Evolutionary conservation across 2,329 filamentous ascomycete genomes (phyloP).

Genomic region (Calonectria pseudoreteaudii): DNA sequence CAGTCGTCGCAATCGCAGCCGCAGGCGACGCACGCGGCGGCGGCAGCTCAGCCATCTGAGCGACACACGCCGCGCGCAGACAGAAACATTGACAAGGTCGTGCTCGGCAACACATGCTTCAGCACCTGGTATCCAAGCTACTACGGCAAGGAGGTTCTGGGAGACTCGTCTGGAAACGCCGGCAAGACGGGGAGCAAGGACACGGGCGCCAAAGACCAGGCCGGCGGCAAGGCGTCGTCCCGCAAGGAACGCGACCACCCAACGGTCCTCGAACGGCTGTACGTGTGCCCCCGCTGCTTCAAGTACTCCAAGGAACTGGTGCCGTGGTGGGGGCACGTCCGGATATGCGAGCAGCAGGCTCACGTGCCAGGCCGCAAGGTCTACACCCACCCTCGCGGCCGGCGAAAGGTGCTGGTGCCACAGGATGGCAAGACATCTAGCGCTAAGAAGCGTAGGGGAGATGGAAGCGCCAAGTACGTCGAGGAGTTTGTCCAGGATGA

Average conservation of each 20-base stretch:
- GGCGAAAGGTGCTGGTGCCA: constrained; percentile 53
- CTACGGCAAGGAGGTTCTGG: constrained; percentile 79
- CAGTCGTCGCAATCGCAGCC: not conserved
- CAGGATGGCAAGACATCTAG: constrained; percentile 47
- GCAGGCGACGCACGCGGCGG: not conserved
- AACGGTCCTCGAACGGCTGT: constrained; percentile 74
- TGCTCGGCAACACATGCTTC: constrained; percentile 86
- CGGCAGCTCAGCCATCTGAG: constrained; percentile 37
- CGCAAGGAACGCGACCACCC: constrained; percentile 50
- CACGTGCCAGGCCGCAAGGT: constrained; percentile 76
- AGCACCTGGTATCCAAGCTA: constrained; percentile 94
- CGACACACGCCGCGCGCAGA: constrained; percentile 60
- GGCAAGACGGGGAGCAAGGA: constrained; percentile 46
- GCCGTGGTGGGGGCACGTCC: constrained; percentile 69
- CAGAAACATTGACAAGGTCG: constrained; percentile 87
- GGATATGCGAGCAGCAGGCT: constrained; percentile 64
- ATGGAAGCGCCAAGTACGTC: constrained; percentile 51
- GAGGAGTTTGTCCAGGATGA: constrained; percentile 66
- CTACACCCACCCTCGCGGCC: constrained; percentile 71
- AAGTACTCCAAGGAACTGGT: constrained; percentile 81
- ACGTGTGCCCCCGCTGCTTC: constrained; percentile 94
- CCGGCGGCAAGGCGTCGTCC: constrained; percentile 42
- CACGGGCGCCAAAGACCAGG: constrained; percentile 41
- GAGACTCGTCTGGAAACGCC: constrained; percentile 55
- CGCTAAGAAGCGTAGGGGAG: constrained; percentile 53